phyloP scores from a whole-genome alignment of 2,329 filamentous ascomycete genomes.

The Neofusicoccum parvum region DNA sequence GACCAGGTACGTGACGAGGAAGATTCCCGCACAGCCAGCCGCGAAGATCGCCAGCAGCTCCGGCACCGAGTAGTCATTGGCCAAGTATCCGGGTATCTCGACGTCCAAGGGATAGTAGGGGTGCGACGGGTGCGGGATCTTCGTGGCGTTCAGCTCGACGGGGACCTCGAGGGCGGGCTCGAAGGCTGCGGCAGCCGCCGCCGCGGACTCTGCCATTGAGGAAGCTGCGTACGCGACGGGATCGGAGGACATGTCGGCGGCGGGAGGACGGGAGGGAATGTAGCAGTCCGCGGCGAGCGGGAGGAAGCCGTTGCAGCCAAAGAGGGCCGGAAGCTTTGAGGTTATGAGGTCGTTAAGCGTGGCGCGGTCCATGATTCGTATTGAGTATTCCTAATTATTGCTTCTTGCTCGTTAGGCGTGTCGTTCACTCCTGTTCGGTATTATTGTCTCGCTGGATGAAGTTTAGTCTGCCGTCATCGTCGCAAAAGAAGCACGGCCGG shows the following conservation, averaged over 20 bases:
- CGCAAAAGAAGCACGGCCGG: neutral
- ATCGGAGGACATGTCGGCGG: neutral
- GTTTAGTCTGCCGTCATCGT: slow-evolving; percentile 13
- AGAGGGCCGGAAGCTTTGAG: slow-evolving; percentile 7
- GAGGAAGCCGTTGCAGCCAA: slow-evolving; percentile 20
- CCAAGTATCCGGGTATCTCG: slow-evolving; percentile 63
- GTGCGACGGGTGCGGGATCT: slow-evolving; percentile 45
- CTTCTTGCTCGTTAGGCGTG: slow-evolving; percentile 11
- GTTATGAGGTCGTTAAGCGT: slow-evolving; percentile 14
- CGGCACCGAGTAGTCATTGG: slow-evolving; percentile 64
- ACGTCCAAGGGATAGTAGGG: slow-evolving; percentile 73
- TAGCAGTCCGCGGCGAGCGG: slow-evolving; percentile 15
- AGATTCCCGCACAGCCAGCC: slow-evolving; percentile 57
- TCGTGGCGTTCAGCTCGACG: slow-evolving; percentile 5
- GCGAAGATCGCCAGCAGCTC: slow-evolving; percentile 64
- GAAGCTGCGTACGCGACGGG: neutral
- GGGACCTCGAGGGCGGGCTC: slow-evolving; percentile 6
- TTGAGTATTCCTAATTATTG: neutral
- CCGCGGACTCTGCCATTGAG: neutral
- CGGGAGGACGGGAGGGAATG: neutral
- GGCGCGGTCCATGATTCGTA: slow-evolving; percentile 13
- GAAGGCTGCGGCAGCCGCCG: slow-evolving; percentile 2
- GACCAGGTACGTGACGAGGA: slow-evolving; percentile 58
- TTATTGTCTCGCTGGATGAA: slow-evolving; percentile 13
- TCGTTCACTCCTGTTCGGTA: neutral